A percentile compares a stretch with the other conserved stretches of the same genome.
Evolutionary conservation across 805 yeast species (phyloP).

Genomic region (Schizosaccharomyces octosporus): DNA sequence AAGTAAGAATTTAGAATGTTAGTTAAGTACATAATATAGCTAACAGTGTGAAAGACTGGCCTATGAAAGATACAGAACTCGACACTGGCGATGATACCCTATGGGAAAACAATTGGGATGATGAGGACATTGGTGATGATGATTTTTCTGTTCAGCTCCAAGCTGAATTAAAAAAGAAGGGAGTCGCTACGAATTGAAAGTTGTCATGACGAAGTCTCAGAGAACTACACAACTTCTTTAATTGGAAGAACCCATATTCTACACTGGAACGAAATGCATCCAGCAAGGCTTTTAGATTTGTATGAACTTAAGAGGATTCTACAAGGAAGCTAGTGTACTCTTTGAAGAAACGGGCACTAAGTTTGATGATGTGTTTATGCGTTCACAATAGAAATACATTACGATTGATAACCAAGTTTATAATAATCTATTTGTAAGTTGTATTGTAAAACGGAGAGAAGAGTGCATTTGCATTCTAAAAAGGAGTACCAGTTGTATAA

Average conservation of each 20-base stretch:
- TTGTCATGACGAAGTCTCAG: neutral
- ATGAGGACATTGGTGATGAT: slow-evolving; percentile 1
- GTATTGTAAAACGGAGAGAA: no score
- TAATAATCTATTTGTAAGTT: no score
- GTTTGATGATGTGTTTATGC: neutral
- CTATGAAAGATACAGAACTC: neutral
- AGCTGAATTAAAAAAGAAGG: neutral
- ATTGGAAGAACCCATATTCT: no score
- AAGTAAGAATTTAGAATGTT: neutral
- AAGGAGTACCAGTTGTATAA: no score
- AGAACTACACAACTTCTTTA: no score
- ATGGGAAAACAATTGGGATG: slow-evolving; percentile 1
- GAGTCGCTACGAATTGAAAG: neutral
- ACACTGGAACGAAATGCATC: no score
- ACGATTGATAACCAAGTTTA: neutral
- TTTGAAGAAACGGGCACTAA: neutral
- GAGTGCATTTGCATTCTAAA: no score
- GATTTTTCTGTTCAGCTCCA: neutral
- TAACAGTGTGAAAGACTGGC: neutral
- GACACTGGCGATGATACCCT: neutral
- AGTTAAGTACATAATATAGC: neutral
- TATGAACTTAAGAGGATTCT: neutral
- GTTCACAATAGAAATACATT: neutral
- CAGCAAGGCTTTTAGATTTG: no score
- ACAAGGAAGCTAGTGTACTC: neutral